Conservation (phyloP, 768 basidiomycete species). For the Macrolepiota albuminosa region DNA sequence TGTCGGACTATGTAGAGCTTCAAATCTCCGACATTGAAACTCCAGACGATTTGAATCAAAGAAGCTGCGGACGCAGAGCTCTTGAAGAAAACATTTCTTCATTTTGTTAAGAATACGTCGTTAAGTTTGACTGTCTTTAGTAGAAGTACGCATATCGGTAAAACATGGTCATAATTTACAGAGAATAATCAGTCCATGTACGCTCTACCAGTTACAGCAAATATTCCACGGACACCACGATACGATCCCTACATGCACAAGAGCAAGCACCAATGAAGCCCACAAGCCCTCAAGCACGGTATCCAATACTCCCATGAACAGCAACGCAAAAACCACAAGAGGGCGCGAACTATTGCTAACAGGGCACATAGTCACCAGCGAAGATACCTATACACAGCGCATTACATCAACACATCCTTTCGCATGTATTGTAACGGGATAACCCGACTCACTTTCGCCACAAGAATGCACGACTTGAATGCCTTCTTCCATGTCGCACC, state of each 20-base stretch:
- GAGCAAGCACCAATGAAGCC: constrained; percentile 17
- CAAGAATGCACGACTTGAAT: constrained; percentile 23
- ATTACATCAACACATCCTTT: background rate
- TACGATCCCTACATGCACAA: constrained; percentile 18
- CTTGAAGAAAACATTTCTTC: background rate
- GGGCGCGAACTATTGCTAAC: background rate
- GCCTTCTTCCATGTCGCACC: constrained; percentile 14
- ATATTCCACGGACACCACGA: constrained; percentile 8
- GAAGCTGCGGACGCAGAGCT: background rate
- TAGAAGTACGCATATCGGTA: background rate
- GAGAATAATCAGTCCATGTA: background rate
- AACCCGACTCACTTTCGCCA: constrained; percentile 19
- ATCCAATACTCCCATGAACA: constrained; percentile 22
- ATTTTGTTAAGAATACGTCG: background rate
- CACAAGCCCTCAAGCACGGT: constrained; percentile 20
- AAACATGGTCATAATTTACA: background rate
- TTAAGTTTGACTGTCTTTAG: background rate
- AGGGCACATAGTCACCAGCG: constrained; percentile 18
- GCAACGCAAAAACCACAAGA: constrained; percentile 10
- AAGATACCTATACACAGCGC: constrained; percentile 13
- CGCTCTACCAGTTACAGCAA: constrained; percentile 5
- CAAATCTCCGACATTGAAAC: no score
- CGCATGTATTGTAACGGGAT: background rate
- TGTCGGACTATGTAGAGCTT: background rate
- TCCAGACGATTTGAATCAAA: no score